Evolutionary conservation across 805 yeast species (phyloP).

Genomic region (Suhomyces faveliae): DNA sequence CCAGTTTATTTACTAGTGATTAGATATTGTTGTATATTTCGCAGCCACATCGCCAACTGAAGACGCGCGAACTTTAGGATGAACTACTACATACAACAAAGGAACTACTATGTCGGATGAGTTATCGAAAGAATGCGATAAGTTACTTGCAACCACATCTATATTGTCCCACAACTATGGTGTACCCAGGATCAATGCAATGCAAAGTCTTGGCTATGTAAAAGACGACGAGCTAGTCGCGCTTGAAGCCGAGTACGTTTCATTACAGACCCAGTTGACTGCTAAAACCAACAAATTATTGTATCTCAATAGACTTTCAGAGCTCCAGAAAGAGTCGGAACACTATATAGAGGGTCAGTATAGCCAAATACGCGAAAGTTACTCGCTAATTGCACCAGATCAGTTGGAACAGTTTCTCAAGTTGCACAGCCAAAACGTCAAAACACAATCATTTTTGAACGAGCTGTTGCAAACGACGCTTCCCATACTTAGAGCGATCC

Average conservation of each 20-base stretch:
- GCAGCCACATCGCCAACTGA: neutral
- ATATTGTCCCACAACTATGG: constrained; percentile 35
- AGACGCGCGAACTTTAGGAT: neutral
- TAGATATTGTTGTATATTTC: no score
- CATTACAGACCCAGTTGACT: constrained; percentile 23
- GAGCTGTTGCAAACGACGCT: constrained; percentile 26
- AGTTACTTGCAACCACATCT: constrained; percentile 18
- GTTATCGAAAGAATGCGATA: constrained; percentile 22
- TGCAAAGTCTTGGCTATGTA: constrained; percentile 2
- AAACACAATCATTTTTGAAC: constrained; percentile 24
- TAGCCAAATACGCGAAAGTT: constrained; percentile 11
- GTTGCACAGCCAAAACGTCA: constrained; percentile 21
- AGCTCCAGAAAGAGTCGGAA: constrained; percentile 15
- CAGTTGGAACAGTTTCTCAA: constrained; percentile 19
- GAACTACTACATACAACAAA: neutral
- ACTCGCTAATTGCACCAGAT: constrained; percentile 9
- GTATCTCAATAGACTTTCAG: constrained; percentile 25
- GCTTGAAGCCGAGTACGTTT: constrained; percentile 28
- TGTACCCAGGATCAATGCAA: constrained; percentile 17
- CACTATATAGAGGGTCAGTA: constrained; percentile 16
- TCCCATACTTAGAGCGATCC: constrained; percentile 35
- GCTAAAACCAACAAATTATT: constrained; percentile 26
- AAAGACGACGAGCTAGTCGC: constrained; percentile 8
- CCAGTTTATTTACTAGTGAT: no score
- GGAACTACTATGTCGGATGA: neutral